Base-by-base conservation (phyloP, 2,329 filamentous ascomycete genomes). In the Fonsecaea pedrosoi region DNA sequence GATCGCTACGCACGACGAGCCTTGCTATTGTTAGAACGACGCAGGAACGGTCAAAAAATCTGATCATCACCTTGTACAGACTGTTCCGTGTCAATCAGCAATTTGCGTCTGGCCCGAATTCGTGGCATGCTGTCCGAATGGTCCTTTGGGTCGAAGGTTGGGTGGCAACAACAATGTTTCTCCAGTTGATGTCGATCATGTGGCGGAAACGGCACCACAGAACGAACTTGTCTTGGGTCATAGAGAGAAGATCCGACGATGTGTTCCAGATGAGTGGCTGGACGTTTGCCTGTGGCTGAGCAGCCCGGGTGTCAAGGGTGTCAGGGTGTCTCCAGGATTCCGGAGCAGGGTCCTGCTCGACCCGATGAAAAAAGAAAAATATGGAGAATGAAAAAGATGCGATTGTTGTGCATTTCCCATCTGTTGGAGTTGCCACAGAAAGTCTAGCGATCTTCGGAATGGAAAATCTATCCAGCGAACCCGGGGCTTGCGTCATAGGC, bases 241-340 rank as follows among this genome's bases (percentile, higher is more conserved):
- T 12, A 10, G 25, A 25, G 15, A 60, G 40, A 30, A 37, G 40
- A 60, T 60, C 57, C 57, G 40, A 45, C 12, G 53, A 34, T 55
- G n/a, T 38, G 45, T 13, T 35, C 15, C 18, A 5, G 35, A 25
- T 54, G 35, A 61, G 42, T 61, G 59, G 59, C 38, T 13, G 40
- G 63, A 61, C 63, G 53, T 58, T 61, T 30, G 63, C 5, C 25
- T 65, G 63, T 65, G 63, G 63, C 63, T 65, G 57, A 61, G 63
- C 58, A 56, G 38, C 35, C 40, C 18, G n/a, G 21, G 40, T 61
- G 25, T 25, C 25, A 25, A 25, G 25, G 25, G 25, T 25, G 25
- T 25, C 25, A 25, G 25, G 25, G 25, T 25, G 25, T 25, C 50
- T 54, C 58, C 50, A 58, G 54, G 62, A 58, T 57, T 21, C 25